Evolutionary conservation across 2,329 filamentous ascomycete species (phyloP), one percentile per base, ranked within the genome.

Genomic region (Colletotrichum musicola): DNA sequence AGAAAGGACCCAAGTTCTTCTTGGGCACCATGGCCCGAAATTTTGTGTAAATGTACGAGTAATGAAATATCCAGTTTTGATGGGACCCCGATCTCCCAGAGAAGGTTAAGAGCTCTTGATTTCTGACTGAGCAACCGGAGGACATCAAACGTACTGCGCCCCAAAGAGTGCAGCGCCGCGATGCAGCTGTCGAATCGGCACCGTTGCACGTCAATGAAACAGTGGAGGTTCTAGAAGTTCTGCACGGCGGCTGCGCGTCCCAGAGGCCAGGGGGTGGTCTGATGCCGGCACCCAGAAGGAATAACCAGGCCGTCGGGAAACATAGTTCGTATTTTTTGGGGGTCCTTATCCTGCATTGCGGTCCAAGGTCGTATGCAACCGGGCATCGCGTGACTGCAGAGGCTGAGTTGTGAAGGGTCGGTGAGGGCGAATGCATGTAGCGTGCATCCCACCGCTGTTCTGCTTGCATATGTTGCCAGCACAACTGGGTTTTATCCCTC

Each of bases 81-180:
- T 3, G 30, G 30, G 30, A 9, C 30, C 30, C 30, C 30, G 30
- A 35, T 35, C 22, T 35, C 2, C 20, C 46, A 25, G 7, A 38
- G 6, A 30, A 25, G 30, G 30, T 12, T 35, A 35, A 35, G 30
- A 10, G 0, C 9, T 53, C 46, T 65, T 60, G 20, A 44, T 61
- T 44, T 47, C 35, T 68, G 58, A 44, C 64, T 38, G 60, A 72
- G 69, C 54, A 71, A 64, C 51, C 27, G 55, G 64, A 69, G 51
- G 63, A 50, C 9, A 35, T 35, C 2, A 35, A 35, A 35, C 30
- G 10, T 35, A 35, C 9, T 10, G 30, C 30, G 4, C 4, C 30
- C 30, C 30, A 35, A 35, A 35, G 30, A 35, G 30, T 35, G 7
- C 30, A 35, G 30, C 30, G 30, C 30, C 30, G 30, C 10, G 30